These are phyloP conservation scores for Cryphonectria carpinicola DNA, from an alignment of 2,329 filamentous ascomycete species.

Conservation along the genomic window DNA sequence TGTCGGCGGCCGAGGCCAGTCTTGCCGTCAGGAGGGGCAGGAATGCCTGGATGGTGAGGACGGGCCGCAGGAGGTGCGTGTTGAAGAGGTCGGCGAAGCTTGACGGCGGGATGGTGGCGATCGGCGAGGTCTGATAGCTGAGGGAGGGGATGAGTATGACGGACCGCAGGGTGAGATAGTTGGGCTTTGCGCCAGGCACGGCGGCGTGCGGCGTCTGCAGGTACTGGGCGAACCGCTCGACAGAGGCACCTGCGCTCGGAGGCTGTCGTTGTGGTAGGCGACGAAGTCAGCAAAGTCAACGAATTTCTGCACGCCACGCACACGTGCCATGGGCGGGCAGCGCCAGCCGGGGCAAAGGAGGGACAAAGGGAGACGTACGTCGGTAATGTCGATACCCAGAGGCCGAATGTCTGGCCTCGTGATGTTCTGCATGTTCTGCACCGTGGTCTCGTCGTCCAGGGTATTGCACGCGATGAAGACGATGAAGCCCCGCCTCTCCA, in stretches of 20 bases:
- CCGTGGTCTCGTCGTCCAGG: constrained; percentile 80
- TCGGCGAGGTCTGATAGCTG: constrained; percentile 79
- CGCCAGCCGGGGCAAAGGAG: background rate
- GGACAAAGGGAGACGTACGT: constrained; percentile 58
- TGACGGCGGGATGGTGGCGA: constrained; percentile 82
- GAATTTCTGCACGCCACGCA: background rate
- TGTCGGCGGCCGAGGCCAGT: constrained; percentile 52
- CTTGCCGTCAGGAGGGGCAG: constrained; percentile 74
- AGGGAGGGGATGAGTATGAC: constrained; percentile 82
- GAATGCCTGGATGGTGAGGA: constrained; percentile 86
- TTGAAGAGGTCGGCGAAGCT: constrained; percentile 90
- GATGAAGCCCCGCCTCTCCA: constrained; percentile 90
- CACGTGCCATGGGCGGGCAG: too few relatives aligned
- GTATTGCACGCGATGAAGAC: constrained; percentile 88
- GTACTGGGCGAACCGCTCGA: constrained; percentile 71
- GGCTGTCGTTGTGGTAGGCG: constrained; percentile 52
- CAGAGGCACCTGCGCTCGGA: constrained; percentile 67
- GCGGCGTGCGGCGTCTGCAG: constrained; percentile 77
- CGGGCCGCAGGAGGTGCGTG: constrained; percentile 86
- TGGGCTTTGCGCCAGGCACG: constrained; percentile 74
- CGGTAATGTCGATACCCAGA: constrained; percentile 79
- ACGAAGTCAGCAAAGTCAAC: background rate
- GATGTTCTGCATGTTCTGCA: constrained; percentile 75
- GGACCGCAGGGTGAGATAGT: constrained; percentile 76
- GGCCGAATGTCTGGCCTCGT: constrained; percentile 81